Evolutionary conservation across 192 early-diverging fungal genomes (phyloP), one percentile per base, ranked within the genome.

Genomic region (Coemansia sp.): DNA sequence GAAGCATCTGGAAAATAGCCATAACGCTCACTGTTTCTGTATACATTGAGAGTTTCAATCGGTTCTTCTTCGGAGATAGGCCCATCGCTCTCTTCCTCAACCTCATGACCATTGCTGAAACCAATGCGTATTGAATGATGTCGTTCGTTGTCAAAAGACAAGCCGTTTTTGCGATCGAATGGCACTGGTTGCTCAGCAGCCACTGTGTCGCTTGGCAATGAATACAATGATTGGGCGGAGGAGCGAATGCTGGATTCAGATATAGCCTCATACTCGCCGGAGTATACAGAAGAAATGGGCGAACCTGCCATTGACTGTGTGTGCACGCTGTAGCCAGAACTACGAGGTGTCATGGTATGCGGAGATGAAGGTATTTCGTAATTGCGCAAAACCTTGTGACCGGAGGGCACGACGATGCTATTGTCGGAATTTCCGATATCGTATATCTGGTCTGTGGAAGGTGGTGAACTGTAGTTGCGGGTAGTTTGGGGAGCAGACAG

Each of bases 291-390:
- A 4, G 55, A 57, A 3, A 4, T n/a, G 16, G 29, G 55, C 55
- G 55, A 57, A 26, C 31, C 7, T 12, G 21, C 46, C 45, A 33
- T 26, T 26, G 46, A 20, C 4, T 26, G 55, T 10, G 31, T 34
- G 18, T 34, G 55, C 20, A 7, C n/a, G 20, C 31, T 16, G 7
- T 57, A 13, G 55, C 55, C 30, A n/a, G 55, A 57, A 2, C 55
- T 18, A 57, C 52, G 52, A 4, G 72, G 48, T 1, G 76, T 56
- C 63, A 72, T 73, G 3, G 76, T 73, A 43, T 35, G 76, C 7
- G 76, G 76, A 35, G 76, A 79, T 15, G 76, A 73, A 0, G 64
- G 67, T 10, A 70, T 49, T 13, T 42, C 26, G 35, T 61, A 75
- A 3, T 26, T 57, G 55, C 31, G 55, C 55, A 20, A 26, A 6